Percentiles rank a stretch among this genome's conserved stretches.
Conservation (phyloP, 768 basidiomycete species). For the Russula dissimulans region DNA sequence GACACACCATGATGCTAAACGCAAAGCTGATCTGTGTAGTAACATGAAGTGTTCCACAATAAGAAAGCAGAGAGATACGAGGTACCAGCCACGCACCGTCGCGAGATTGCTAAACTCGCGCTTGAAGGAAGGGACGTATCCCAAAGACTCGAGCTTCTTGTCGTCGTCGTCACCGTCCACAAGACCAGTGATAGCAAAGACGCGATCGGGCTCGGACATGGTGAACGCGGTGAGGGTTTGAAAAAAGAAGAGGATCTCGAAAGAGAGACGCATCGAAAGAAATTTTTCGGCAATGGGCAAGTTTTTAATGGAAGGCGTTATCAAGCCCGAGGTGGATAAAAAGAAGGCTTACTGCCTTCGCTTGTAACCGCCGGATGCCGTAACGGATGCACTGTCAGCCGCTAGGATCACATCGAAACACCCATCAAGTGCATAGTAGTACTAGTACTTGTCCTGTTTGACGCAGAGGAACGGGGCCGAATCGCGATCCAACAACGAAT, state of each 20-base stretch:
- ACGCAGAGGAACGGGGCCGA: too few relatives aligned
- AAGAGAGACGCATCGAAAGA: not conserved
- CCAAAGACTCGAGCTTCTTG: slow-evolving; percentile 52
- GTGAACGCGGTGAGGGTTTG: not conserved
- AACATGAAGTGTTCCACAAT: not conserved
- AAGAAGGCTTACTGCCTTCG: not conserved
- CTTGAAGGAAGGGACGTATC: slow-evolving; percentile 73
- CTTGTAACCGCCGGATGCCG: not conserved
- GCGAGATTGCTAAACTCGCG: slow-evolving; percentile 78
- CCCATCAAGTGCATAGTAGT: too few relatives aligned
- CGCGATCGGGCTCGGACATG: slow-evolving; percentile 9
- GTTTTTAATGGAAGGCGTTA: not conserved
- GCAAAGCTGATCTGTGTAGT: slow-evolving; percentile 54
- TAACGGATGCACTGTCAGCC: not conserved
- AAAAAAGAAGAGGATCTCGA: not conserved
- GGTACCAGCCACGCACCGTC: slow-evolving; percentile 39
- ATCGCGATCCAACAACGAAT: too few relatives aligned
- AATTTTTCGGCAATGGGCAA: not conserved
- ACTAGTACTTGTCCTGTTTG: too few relatives aligned
- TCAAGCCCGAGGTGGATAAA: not conserved
- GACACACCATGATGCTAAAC: slow-evolving; percentile 61
- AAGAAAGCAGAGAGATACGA: not conserved
- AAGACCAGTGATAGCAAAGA: not conserved
- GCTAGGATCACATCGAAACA: too few relatives aligned
- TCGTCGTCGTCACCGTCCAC: slow-evolving; percentile 39